Evolutionary conservation across 306 rosid species (phyloP).

Genomic region (Lagenaria siceraria): DNA sequence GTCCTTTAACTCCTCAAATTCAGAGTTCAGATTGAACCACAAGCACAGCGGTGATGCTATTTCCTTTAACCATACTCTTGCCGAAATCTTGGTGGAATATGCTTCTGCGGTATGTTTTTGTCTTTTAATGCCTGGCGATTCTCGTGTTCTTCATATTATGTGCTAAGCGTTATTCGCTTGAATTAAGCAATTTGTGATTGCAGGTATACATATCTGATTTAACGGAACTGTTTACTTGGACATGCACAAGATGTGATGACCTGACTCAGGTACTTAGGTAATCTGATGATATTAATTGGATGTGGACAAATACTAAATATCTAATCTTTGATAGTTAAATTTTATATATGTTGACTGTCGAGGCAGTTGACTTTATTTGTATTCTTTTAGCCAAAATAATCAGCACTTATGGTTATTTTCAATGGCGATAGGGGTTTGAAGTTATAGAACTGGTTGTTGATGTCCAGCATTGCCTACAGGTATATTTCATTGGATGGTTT

Average conservation of each 20-base stretch:
- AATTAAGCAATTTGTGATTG: slow-evolving; percentile 1
- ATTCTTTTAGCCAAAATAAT: neutral
- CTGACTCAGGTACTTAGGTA: slow-evolving; percentile 59
- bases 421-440: slow-evolving; percentile 75
- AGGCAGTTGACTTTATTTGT: neutral
- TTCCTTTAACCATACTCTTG: slow-evolving; percentile 9
- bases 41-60: neutral
- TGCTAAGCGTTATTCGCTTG: neutral
- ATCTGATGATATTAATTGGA: neutral
- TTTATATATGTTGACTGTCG: neutral
- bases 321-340: neutral
- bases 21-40: neutral
- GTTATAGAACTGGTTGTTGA: slow-evolving; percentile 89
- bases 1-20: neutral
- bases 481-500: slow-evolving; percentile 8
- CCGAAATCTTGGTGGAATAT: slow-evolving; percentile 9
- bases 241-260: slow-evolving; percentile 64
- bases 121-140: neutral
- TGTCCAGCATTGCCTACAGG: slow-evolving; percentile 95
- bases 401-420: slow-evolving; percentile 15
- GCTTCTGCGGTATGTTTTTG: slow-evolving; percentile 12
- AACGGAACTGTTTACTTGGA: slow-evolving; percentile 83
- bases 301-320: neutral
- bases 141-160: neutral
- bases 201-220: slow-evolving; percentile 92